Conservation (phyloP, 257 asterid species). For the Solanum lycopersicoides region DNA sequence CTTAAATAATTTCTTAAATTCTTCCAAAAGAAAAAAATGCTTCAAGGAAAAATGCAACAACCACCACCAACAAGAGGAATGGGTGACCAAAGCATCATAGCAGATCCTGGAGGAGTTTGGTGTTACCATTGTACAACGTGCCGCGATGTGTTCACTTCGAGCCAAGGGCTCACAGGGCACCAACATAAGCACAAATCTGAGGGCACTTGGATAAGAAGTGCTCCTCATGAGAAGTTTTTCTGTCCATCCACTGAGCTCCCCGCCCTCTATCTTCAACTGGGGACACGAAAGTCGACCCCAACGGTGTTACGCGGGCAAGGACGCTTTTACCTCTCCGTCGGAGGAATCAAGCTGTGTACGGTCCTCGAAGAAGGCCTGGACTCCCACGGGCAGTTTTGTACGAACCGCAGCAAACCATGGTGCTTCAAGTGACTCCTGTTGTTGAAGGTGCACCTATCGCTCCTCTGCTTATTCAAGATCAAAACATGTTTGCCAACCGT, state of each 20-base stretch:
- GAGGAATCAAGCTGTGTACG: not conserved
- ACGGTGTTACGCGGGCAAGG: not conserved
- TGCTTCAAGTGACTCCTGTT: not conserved
- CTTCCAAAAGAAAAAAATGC: not conserved
- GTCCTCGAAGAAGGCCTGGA: not conserved
- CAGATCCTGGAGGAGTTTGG: not conserved
- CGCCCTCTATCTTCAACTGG: not conserved
- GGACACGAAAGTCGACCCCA: not conserved
- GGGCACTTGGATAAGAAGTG: not conserved
- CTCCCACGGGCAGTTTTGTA: not conserved
- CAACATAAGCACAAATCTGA: not conserved
- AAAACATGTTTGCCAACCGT: not conserved
- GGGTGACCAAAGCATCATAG: not conserved
- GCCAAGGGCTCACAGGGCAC: not conserved
- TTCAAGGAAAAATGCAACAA: not conserved
- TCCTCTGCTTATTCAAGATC: not conserved
- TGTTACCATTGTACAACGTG: not conserved
- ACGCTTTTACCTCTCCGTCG: not conserved
- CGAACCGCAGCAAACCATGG: not conserved
- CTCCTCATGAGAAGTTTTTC: not conserved
- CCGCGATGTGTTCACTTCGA: not conserved
- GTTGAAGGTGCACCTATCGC: not conserved
- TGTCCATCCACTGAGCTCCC: not conserved
- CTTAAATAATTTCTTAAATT: no score
- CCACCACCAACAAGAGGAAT: not conserved